Evolutionary conservation across 768 basidiomycete species (phyloP), one percentile per base, ranked within the genome.

Genomic region (Pulveroboletus sp.): DNA sequence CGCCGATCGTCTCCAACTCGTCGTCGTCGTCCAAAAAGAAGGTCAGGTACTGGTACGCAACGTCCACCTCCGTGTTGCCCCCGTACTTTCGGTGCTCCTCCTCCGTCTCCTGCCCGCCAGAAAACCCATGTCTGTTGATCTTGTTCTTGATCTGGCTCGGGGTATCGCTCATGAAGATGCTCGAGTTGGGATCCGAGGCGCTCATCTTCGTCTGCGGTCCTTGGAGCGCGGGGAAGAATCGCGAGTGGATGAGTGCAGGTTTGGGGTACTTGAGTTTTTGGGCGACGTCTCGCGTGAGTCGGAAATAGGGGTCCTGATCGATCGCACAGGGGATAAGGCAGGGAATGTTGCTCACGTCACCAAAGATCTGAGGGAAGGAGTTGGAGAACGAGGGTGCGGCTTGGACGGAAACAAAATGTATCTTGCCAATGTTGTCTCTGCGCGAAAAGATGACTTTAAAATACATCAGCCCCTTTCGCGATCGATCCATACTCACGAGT

Each of bases 121-220:
- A 93, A 71, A 98, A 99, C 3, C 93, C 96, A 62, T 99, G 93
- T 59, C 77, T 83, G 66, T 92, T 96, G 62, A 99, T 82, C 75
- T 99, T 99, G 67, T 93, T 96, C 74, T 96, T 95, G 72, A 99
- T 97, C 70, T 94, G 90, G 49, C 82, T 82, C 4, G 83, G 76
- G 51, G 88, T 90, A 67, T 99, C 96, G 30, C 78, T 91, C 95
- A 99, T 97, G 75, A 80, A 98, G 58, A 99, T 94, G 56, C 89
- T 89, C 56, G 86, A 89, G 70, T 93, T 95, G 18, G 82, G 75
- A 68, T 95, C 87, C 43, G 90, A 93, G 5, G 96, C 96, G 67
- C 93, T 96, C 96, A 99, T 99, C 74, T 99, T 99, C 32, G 93
- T 95, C 69, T 96, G 93, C 3, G 96, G 89, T 38, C 96, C 96